Conservation (phyloP, 2,329 filamentous ascomycete species). For the Xenoacremonium recifei region DNA sequence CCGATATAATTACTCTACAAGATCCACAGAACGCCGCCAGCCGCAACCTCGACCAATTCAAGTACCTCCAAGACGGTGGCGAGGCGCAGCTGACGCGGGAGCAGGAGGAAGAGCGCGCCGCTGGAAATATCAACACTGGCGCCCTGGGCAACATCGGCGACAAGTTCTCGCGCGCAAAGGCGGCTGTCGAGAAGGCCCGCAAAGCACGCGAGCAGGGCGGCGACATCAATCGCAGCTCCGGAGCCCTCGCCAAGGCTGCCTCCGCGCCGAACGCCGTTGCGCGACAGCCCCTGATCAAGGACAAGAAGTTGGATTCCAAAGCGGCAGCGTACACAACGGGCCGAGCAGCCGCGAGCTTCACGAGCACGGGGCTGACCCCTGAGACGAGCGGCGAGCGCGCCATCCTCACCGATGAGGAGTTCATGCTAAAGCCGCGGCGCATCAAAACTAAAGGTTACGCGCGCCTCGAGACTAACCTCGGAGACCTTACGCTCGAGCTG, state of each 20-base stretch:
- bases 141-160: slow-evolving; percentile 75
- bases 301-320: slow-evolving; percentile 70
- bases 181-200: slow-evolving; percentile 88
- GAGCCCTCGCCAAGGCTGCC: slow-evolving; percentile 42
- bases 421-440: slow-evolving; percentile 87
- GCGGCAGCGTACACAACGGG: slow-evolving; percentile 90
- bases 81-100: slow-evolving; percentile 66
- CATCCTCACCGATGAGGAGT: slow-evolving; percentile 88
- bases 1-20: slow-evolving; percentile 94
- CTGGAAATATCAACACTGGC: slow-evolving; percentile 71
- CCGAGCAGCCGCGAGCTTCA: slow-evolving; percentile 88
- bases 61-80: slow-evolving; percentile 81
- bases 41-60: slow-evolving; percentile 83
- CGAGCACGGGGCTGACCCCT: slow-evolving; percentile 88
- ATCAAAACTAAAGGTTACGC: slow-evolving; percentile 91
- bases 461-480: slow-evolving; percentile 81
- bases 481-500: slow-evolving; percentile 83
- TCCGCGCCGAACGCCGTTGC: slow-evolving; percentile 20
- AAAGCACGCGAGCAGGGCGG: slow-evolving; percentile 64
- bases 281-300: slow-evolving; percentile 43
- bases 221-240: slow-evolving; percentile 54
- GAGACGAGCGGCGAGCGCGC: slow-evolving; percentile 87
- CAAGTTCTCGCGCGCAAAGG: slow-evolving; percentile 88
- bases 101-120: slow-evolving; percentile 64
- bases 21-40: slow-evolving; percentile 88